A percentile compares a stretch with the other conserved stretches of the same genome.
phyloP scores from a whole-genome alignment of 1,284 basidiomycete species.

The Irpex rosettiformis region DNA sequence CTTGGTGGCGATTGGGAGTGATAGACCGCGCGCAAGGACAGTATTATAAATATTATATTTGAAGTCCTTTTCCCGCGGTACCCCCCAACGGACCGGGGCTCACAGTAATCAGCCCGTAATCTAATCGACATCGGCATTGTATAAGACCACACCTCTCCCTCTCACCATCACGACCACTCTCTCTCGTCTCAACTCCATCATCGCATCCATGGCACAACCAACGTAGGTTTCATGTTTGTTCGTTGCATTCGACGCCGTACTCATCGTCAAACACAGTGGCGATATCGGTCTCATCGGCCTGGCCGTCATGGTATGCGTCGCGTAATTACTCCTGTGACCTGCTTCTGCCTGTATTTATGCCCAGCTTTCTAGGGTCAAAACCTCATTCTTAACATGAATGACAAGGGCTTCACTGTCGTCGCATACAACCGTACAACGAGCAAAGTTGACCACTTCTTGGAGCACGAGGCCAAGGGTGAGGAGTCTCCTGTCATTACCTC shows the following conservation, averaged over 20 bases:
- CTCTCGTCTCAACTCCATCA: slow-evolving; percentile 24
- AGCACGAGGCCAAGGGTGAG: slow-evolving; percentile 95
- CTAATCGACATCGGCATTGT: slow-evolving; percentile 30
- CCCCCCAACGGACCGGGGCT: slow-evolving; percentile 16
- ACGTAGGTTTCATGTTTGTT: slow-evolving; percentile 30
- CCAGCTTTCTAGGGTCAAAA: slow-evolving; percentile 76
- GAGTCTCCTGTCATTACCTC: slow-evolving; percentile 18
- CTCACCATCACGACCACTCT: slow-evolving; percentile 26
- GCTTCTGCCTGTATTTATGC: slow-evolving; percentile 14
- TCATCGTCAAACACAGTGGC: slow-evolving; percentile 47
- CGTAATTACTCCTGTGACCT: slow-evolving; percentile 18
- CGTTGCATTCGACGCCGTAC: slow-evolving; percentile 7
- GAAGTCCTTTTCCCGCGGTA: slow-evolving; percentile 15
- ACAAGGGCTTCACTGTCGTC: slow-evolving; percentile 97
- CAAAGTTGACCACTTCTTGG: slow-evolving; percentile 96
- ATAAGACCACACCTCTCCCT: slow-evolving; percentile 20
- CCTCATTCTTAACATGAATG: slow-evolving; percentile 97
- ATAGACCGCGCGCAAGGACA: too few species aligned
- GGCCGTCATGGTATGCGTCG: slow-evolving; percentile 89
- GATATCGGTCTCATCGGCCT: slow-evolving; percentile 94
- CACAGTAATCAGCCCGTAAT: slow-evolving; percentile 25
- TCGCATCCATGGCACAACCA: slow-evolving; percentile 39
- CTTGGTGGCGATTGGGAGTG: background rate
- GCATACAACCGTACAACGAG: slow-evolving; percentile 96
- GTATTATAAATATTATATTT: too few species aligned